These are phyloP conservation scores for Carpinus viminea DNA, from an alignment of 306 rosid genomes.

Conservation along the genomic window DNA sequence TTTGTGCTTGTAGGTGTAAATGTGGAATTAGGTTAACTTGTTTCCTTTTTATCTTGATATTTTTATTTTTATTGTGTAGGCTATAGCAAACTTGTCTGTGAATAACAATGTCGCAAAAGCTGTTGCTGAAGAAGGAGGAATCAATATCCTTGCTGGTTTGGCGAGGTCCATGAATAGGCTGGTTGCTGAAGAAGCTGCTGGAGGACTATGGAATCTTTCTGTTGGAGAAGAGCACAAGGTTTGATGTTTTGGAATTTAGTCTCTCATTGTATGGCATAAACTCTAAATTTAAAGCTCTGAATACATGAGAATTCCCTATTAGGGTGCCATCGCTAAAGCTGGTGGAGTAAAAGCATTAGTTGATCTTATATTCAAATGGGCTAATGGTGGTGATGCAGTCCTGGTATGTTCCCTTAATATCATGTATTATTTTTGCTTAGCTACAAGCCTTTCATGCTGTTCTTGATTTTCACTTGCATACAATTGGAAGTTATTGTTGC, in stretches of 20 bases:
- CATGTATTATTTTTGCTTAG: conserved; percentile 12
- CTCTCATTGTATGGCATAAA: conserved; percentile 20
- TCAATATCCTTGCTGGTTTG: conserved; percentile 89
- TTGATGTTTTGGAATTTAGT: conserved; percentile 28
- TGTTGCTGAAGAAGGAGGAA: conserved; percentile 99
- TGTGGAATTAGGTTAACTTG: conserved; percentile 17
- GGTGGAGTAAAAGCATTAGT: conserved; percentile 98
- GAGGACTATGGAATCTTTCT: conserved; percentile 99
- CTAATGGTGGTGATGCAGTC: conserved; percentile 94
- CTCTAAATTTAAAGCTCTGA: conserved; percentile 23
- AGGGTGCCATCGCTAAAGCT: conserved; percentile 98
- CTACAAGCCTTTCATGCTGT: conserved; percentile 22
- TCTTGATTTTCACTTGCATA: conserved; percentile 19
- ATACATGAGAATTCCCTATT: conserved; percentile 31
- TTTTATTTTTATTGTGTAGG: conserved; percentile 48
- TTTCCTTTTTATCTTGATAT: conserved; percentile 16
- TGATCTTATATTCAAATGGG: conserved; percentile 98
- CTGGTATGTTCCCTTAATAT: conserved; percentile 61
- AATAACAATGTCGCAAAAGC: conserved; percentile 96
- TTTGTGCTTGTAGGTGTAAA: not conserved
- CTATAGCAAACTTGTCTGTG: conserved; percentile 97
- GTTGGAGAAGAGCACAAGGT: conserved; percentile 99
- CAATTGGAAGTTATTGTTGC: conserved; percentile 22
- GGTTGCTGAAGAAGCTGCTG: conserved; percentile 99
- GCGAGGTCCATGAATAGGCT: conserved; percentile 97